Conservation (phyloP, 169 alveolate genomes). For the Nephromyces sp. region DNA sequence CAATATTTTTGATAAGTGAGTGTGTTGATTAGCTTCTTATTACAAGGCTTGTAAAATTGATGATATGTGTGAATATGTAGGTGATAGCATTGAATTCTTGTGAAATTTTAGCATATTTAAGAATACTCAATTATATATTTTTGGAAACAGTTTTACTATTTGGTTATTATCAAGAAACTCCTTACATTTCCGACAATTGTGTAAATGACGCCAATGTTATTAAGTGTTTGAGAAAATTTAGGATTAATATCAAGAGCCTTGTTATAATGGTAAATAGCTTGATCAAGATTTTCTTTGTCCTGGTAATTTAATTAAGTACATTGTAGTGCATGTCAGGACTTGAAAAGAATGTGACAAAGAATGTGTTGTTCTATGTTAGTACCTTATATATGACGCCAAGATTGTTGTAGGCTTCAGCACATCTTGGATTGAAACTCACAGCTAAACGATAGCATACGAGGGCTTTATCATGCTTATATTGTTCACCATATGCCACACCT, state of each 20-base stretch:
- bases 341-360: too few species aligned
- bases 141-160: too few species aligned
- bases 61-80: too few species aligned
- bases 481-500: slow-evolving; percentile 17
- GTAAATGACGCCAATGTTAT: slow-evolving; percentile 22
- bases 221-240: slow-evolving; percentile 11
- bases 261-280: slow-evolving; percentile 2
- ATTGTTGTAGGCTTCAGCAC: slow-evolving; percentile 43
- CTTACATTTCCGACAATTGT: slow-evolving; percentile 8
- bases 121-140: too few species aligned
- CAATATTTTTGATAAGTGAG: too few species aligned
- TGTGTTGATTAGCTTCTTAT: too few species aligned
- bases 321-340: too few species aligned
- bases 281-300: slow-evolving; percentile 12
- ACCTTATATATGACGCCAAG: slow-evolving; percentile 37
- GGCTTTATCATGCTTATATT: not conserved
- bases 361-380: not conserved
- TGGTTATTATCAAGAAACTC: too few species aligned
- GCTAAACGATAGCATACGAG: slow-evolving; percentile 9
- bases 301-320: too few species aligned
- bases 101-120: too few species aligned
- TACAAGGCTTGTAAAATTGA: too few species aligned
- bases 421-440: slow-evolving; percentile 10
- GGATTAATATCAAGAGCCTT: slow-evolving; percentile 13
- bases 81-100: too few species aligned